Percentiles rank a stretch among this genome's conserved stretches.
These are phyloP conservation scores for Protostelium mycophagum DNA, from an alignment of 78 protist genomes.

Conservation along the genomic window DNA sequence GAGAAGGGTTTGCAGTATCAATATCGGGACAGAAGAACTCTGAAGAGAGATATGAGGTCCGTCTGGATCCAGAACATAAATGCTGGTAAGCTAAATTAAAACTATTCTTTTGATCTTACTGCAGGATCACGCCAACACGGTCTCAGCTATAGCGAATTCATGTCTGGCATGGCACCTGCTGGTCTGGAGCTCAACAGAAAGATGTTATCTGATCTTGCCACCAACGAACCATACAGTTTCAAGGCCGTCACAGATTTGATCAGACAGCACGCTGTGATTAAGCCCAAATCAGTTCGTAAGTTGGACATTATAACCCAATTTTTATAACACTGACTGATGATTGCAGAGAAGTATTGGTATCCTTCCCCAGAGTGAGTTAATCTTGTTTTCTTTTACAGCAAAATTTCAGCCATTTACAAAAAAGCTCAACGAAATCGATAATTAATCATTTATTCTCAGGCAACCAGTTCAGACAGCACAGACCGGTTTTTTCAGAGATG, in stretches of 20 bases:
- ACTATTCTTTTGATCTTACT: not conserved
- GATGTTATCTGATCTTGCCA: slow-evolving; percentile 56
- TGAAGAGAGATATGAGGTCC: slow-evolving; percentile 36
- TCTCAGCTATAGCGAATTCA: slow-evolving; percentile 16
- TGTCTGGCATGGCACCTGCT: slow-evolving; percentile 41
- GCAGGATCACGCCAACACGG: slow-evolving; percentile 21
- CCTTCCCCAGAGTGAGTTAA: not conserved
- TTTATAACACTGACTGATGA: no score
- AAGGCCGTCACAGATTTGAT: slow-evolving; percentile 7
- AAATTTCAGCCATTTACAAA: not conserved
- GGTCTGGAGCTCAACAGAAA: slow-evolving; percentile 44
- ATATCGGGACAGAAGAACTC: slow-evolving; percentile 27
- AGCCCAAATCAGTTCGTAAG: not conserved
- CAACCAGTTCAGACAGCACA: not conserved
- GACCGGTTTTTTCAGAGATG: not conserved
- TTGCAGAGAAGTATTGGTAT: not conserved
- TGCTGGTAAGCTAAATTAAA: slow-evolving; percentile 34
- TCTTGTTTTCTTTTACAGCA: not conserved
- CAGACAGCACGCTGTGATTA: not conserved
- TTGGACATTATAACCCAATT: no score
- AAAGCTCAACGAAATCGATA: not conserved
- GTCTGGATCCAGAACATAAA: slow-evolving; percentile 46
- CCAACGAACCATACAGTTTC: slow-evolving; percentile 60
- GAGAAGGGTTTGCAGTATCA: slow-evolving; percentile 40
- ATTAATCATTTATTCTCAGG: not conserved